These are phyloP conservation scores for Aspergillus brasiliensis DNA, from an alignment of 2,329 filamentous ascomycete species.

Conservation along the genomic window DNA sequence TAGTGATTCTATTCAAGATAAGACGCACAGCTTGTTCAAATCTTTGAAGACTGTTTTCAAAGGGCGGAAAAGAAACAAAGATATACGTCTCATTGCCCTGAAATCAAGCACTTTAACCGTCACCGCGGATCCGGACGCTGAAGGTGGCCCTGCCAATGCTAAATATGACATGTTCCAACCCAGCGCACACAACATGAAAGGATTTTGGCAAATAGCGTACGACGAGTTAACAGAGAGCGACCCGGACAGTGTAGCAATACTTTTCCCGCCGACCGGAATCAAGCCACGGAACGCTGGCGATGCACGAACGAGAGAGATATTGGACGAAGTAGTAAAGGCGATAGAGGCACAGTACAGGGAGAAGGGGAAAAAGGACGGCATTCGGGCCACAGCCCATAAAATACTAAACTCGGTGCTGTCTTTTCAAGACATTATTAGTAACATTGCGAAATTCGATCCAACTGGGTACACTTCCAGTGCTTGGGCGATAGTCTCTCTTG, in stretches of 20 bases:
- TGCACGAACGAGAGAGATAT: neutral
- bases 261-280: neutral
- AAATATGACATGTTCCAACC: neutral
- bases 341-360: conserved; percentile 6
- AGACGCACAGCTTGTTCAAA: neutral
- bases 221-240: neutral
- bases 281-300: neutral
- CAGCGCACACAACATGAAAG: neutral
- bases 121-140: neutral
- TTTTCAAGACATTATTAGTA: conserved; percentile 4
- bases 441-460: conserved; percentile 3
- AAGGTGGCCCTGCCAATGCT: neutral
- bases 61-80: neutral
- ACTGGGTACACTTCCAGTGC: conserved; percentile 6
- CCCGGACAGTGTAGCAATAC: neutral
- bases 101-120: neutral
- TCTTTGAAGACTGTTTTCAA: neutral
- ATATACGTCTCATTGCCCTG: neutral
- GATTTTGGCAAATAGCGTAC: conserved; percentile 1
- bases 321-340: conserved; percentile 1
- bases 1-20: neutral
- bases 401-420: conserved; percentile 6
- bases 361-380: neutral
- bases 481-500: conserved; percentile 12
- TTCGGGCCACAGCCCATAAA: conserved; percentile 6